These are phyloP conservation scores for Colletotrichum destructivum DNA, from an alignment of 2,329 filamentous ascomycete genomes.

Conservation along the genomic window DNA sequence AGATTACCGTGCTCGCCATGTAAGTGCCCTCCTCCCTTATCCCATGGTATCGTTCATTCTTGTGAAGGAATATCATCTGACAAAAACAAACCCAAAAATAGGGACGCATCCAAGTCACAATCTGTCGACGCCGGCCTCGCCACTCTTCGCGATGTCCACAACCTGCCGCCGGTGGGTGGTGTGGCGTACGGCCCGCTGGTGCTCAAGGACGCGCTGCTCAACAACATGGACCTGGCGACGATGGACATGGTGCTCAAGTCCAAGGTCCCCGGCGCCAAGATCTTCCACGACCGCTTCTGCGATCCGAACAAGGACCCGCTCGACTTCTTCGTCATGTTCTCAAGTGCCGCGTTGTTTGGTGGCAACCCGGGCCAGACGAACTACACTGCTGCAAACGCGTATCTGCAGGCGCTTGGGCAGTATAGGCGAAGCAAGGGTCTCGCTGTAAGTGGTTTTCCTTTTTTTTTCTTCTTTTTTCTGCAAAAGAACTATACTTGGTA, in stretches of 20 bases:
- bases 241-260: conserved; percentile 49
- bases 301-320: conserved; percentile 41
- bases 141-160: conserved; percentile 18
- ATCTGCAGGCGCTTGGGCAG: conserved; percentile 54
- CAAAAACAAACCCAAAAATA: not conserved
- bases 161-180: conserved; percentile 55
- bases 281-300: conserved; percentile 51
- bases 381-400: conserved; percentile 62
- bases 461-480: too few species aligned
- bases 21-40: not conserved
- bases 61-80: too few species aligned
- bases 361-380: conserved; percentile 57
- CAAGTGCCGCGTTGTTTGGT: conserved; percentile 42
- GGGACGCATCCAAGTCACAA: conserved; percentile 19
- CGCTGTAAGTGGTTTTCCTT: conserved; percentile 44
- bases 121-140: conserved; percentile 41
- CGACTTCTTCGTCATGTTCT: conserved; percentile 56
- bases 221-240: conserved; percentile 47
- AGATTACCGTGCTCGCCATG: too few species aligned
- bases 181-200: conserved; percentile 62
- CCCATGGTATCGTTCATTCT: not conserved
- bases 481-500: too few species aligned
- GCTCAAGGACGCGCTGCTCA: conserved; percentile 54
- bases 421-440: conserved; percentile 55
- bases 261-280: conserved; percentile 52